Evolutionary conservation across 108 stramenopile genomes (phyloP).

Genomic region (Cylindrotheca fusiformis): DNA sequence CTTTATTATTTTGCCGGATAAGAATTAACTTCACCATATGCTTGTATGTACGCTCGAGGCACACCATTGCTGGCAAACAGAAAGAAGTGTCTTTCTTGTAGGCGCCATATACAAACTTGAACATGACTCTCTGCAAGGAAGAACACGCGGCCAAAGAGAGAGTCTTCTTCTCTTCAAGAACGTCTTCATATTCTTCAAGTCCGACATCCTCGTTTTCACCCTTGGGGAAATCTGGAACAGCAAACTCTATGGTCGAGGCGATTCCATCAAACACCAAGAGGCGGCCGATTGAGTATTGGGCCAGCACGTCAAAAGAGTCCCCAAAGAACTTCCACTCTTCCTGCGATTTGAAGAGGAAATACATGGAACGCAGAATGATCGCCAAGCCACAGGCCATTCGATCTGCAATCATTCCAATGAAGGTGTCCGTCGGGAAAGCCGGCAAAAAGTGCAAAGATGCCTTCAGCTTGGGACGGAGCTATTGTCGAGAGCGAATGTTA

Average conservation of each 20-base stretch:
- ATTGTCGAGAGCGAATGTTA: no score
- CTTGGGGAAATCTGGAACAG: slow-evolving; percentile 36
- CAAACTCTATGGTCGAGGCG: slow-evolving; percentile 65
- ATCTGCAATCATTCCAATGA: slow-evolving; percentile 55
- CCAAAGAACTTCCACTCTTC: slow-evolving; percentile 74
- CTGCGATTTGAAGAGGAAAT: slow-evolving; percentile 50
- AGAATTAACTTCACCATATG: slow-evolving; percentile 42
- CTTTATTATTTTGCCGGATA: slow-evolving; percentile 21
- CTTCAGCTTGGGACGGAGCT: slow-evolving; percentile 51
- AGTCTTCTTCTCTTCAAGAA: slow-evolving; percentile 24
- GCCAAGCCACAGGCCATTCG: slow-evolving; percentile 79
- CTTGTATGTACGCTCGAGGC: slow-evolving; percentile 64
- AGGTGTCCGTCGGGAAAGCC: slow-evolving; percentile 39
- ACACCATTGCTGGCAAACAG: slow-evolving; percentile 66
- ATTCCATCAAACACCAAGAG: slow-evolving; percentile 82
- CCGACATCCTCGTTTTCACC: slow-evolving; percentile 19
- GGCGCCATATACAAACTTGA: slow-evolving; percentile 58
- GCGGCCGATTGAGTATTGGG: slow-evolving; percentile 48
- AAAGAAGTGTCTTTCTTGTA: slow-evolving; percentile 61
- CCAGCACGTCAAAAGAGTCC: slow-evolving; percentile 58
- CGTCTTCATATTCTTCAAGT: slow-evolving; percentile 31
- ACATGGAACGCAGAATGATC: slow-evolving; percentile 65
- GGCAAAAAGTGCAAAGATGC: slow-evolving; percentile 51
- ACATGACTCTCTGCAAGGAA: slow-evolving; percentile 51
- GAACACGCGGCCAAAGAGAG: slow-evolving; percentile 48